Evolutionary conservation across 352 stramenopile genomes (phyloP).

Genomic region (Phytophthora capsici): DNA sequence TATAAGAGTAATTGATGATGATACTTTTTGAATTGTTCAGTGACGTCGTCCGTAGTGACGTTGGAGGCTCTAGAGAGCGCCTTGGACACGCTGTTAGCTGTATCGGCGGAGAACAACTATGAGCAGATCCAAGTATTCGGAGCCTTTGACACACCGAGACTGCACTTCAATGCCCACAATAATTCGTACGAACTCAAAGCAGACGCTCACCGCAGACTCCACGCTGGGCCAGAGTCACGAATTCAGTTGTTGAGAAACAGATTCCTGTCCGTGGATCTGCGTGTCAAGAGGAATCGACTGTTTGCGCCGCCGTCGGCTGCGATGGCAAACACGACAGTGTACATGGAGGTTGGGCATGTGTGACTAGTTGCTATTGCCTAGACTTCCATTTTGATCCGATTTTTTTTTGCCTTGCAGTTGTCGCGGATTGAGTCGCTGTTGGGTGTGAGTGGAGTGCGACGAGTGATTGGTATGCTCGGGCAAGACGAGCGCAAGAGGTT

Average conservation of each 20-base stretch:
- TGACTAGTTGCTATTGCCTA: not conserved
- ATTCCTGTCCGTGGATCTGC: slow-evolving; percentile 73
- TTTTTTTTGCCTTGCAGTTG: slow-evolving; percentile 44
- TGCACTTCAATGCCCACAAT: slow-evolving; percentile 70
- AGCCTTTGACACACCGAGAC: slow-evolving; percentile 73
- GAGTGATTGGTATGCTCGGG: slow-evolving; percentile 86
- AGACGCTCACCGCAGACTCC: slow-evolving; percentile 61
- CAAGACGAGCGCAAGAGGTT: slow-evolving; percentile 83
- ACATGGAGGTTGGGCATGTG: slow-evolving; percentile 49
- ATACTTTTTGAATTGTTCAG: slow-evolving; percentile 39
- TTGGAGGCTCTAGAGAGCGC: slow-evolving; percentile 84
- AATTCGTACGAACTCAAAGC: slow-evolving; percentile 79
- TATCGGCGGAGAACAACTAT: slow-evolving; percentile 84
- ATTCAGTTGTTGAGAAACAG: slow-evolving; percentile 73
- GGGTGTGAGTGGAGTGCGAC: slow-evolving; percentile 73
- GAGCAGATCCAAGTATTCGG: slow-evolving; percentile 85
- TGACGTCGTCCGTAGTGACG: slow-evolving; percentile 85
- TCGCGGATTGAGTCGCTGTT: slow-evolving; percentile 89
- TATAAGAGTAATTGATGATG: not conserved
- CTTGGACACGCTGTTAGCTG: slow-evolving; percentile 79
- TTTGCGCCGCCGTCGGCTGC: slow-evolving; percentile 71
- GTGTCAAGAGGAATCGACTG: slow-evolving; percentile 85
- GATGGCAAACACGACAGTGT: slow-evolving; percentile 61
- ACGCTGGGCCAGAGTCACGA: slow-evolving; percentile 60
- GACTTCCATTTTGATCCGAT: not conserved